Evolutionary conservation across 495 filamentous ascomycete genomes (phyloP), one percentile per base, ranked within the genome.

Genomic region (Podospora comata): DNA sequence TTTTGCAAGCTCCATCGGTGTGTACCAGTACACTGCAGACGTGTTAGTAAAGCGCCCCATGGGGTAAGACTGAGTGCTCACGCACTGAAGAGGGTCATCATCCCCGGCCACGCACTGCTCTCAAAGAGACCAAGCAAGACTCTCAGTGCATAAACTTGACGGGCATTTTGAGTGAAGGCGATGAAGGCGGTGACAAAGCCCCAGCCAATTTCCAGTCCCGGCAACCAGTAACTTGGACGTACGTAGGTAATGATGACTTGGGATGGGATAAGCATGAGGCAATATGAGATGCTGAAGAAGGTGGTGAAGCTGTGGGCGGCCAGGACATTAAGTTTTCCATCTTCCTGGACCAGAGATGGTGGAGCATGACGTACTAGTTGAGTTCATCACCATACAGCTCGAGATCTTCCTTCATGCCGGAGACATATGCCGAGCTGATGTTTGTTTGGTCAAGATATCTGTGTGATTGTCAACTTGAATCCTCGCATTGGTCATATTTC

Each of bases 51-150:
- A 28, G 15, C 23, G 1, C 15, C 62, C 19, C 23, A 18, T 53
- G 15, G 0, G 1, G n/a, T 57, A 13, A 3, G 19, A 3, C 48
- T 15, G 15, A 53, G 53, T 13, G 6, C 11, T 11, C 5, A 71
- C 77, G 65, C 16, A 79, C 77, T 78, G 61, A 79, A 78, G 11
- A 79, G 65, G 1, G 76, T 77, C 76, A 79, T 79, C 77, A 79
- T 79, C 19, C 77, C 77, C 3, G 77, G 77, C 74, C 76, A 80
- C 23, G 77, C 58, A 75, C 81, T 70, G 81, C 83, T 78, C 60
- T 87, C 85, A 20, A 83, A 82, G 9, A 86, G 69, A 5, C 85
- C 85, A 0, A 87, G 79, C 19, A 87, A 75, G 55, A 87, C 82
- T 0, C 85, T 81, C 32, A 79, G 68, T 16, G 73, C 74, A 60